phyloP scores from a whole-genome alignment of 495 filamentous ascomycete genomes.

The Aspergillus asperescens region DNA sequence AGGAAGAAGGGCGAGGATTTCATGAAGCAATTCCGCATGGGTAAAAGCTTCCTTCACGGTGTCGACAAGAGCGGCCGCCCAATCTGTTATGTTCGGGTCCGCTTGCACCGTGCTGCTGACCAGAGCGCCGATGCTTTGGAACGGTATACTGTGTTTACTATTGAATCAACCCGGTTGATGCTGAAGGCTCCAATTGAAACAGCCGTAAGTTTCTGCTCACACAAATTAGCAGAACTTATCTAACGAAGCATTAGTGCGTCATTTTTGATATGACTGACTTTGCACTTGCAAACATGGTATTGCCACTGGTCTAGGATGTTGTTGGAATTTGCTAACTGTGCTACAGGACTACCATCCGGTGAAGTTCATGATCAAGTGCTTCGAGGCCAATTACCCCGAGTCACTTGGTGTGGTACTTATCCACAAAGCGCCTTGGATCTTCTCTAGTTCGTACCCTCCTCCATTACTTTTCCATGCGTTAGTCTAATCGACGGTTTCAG shows the following conservation, averaged over 20 bases:
- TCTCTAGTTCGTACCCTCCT: constrained; percentile 62
- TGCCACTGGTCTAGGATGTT: constrained; percentile 2
- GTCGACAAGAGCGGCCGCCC: constrained; percentile 79
- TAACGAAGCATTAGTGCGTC: constrained; percentile 52
- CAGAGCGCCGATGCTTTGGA: constrained; percentile 78
- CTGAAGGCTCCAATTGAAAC: constrained; percentile 79
- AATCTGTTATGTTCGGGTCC: constrained; percentile 79
- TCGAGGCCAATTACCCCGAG: constrained; percentile 98
- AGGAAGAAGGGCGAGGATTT: constrained; percentile 77
- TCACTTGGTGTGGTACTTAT: constrained; percentile 87
- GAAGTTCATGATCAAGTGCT: constrained; percentile 99
- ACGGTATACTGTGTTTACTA: constrained; percentile 85
- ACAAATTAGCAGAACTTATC: background rate
- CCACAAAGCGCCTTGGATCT: constrained; percentile 95
- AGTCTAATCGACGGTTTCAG: constrained; percentile 27
- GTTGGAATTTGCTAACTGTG: constrained; percentile 12
- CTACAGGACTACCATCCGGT: constrained; percentile 85
- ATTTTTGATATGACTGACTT: constrained; percentile 96
- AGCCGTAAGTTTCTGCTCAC: constrained; percentile 57
- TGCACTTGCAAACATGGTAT: constrained; percentile 88
- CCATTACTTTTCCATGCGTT: background rate
- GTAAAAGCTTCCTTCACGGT: constrained; percentile 94
- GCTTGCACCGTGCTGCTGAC: constrained; percentile 73
- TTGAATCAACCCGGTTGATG: constrained; percentile 86
- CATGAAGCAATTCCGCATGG: constrained; percentile 74